Evolutionary conservation across 2,329 filamentous ascomycete species (phyloP), one percentile per base, ranked within the genome.

Genomic region (Aaosphaeria arxii): DNA sequence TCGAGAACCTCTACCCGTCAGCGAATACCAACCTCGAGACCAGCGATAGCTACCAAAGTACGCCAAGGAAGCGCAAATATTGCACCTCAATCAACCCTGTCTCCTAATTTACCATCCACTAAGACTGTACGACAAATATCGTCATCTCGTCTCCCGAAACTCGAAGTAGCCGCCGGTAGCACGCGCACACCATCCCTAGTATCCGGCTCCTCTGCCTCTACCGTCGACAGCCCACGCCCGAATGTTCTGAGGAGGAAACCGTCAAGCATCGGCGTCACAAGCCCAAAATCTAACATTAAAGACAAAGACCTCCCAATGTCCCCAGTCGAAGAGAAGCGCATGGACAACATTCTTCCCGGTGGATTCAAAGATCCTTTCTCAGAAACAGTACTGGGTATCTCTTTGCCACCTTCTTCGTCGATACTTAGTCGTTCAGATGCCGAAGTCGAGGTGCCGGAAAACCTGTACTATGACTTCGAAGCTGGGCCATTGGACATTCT

Each of bases 401-500:
- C 70, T 13, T 52, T 74, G 43, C 70, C 71, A 30, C 56, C 63
- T n/a, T 62, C 68, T 9, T 63, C 68, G 32, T 58, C 52, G 6
- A 58, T 66, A 24, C 49, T 65, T n/a, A 56, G 59, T 44, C 57
- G 51, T 40, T 54, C 64, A 11, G 59, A 63, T 6, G 43, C 53
- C 6, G 57, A 64, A n/a, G 30, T 64, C n/a, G 64, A 66, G 6
- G 33, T 54, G 4, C 54, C 54, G 42, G 58, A 57, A 9, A 52
- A 53, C 42, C 49, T 48, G 38, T 51, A 63, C 31, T 63, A 66
- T 45, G 59, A 64, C 42, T 59, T 55, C 4, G 80, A 81, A 55
- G 79, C 78, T 38, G 66, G 86, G 24, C 76, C 83, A 30, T 86
- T 83, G 3, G 81, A 87, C 46, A 79, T 87, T 56, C 73, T 87